Base-by-base conservation (phyloP, 1,139 yeast species). In the Suhomyces yuchorum region DNA sequence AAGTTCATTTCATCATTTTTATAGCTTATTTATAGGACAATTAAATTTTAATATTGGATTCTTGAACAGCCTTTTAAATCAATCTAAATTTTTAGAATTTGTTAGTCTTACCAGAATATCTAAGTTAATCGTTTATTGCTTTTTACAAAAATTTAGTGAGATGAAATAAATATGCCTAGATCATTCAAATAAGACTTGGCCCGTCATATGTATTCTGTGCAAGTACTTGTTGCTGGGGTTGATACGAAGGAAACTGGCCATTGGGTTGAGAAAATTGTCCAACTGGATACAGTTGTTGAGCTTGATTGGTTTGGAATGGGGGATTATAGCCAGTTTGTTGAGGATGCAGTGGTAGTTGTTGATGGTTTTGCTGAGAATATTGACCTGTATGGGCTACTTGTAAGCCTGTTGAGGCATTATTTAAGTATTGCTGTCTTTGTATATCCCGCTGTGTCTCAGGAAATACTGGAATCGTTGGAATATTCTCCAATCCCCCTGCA, bases 401-500 rank as follows among this genome's bases (percentile, higher is more conserved):
- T 28, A 56, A 47, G 51, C 64, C 40, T 41, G 54, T 52, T 33
- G 63, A 61, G 2, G 82, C 82, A 48, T 68, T 66, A 43, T 65
- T 60, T 54, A 73, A 63, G 51, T 61, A 67, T 39, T 60, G 67
- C 45, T 75, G 73, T 44, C 65, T 66, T 43, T 65, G 70, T 23
- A 67, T 70, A 37, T 71, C 75, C 49, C 63, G 67, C 57, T 77
- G 81, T 8, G 88, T 84, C 54, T 81, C 81, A 0, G 88, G 88
- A 57, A 84, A 84, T 1, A 84, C 86, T 3, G 89, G 78, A 3
- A 80, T 64, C 0, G 89, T 84, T 3, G 84, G 84, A 36, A 83
- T 56, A 46, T 70, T 70, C 60, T 84, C 90, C 50, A 82, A 72
- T 0, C 90, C 90, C 4, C 89, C 90, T 18, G 87, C 85, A 2